Evolutionary conservation across 1,284 basidiomycete genomes (phyloP), one percentile per base, ranked within the genome.

Genomic region (Ceratobasidium sp.): DNA sequence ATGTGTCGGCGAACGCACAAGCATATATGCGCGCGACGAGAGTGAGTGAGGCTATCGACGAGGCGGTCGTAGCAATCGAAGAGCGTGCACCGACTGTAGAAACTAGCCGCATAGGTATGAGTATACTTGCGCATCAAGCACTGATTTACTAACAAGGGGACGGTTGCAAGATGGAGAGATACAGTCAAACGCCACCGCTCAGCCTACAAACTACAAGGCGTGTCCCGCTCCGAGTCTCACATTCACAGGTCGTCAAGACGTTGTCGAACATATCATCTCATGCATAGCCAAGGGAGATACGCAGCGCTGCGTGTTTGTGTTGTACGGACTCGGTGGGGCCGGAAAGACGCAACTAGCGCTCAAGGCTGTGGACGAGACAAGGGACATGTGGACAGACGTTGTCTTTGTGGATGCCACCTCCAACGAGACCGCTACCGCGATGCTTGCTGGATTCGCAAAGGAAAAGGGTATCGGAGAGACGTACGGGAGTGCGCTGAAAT

Each of bases 311-410:
- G 21, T 60, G 6, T 55, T 57, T 21, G 43, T 73, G 5, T n/a
- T 73, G 1, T 45, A 48, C 60, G 72, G 72, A 1, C 55, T 70
- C 18, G 52, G 52, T 28, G 64, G 72, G 5, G 21, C 18, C 3
- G 72, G 72, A 0, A 73, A 73, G 46, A 69, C 72, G 5, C 72
- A 73, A 30, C 18, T 73, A 2, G 62, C 58, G n/a, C 30, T 39
- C 21, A 46, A 46, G 21, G 59, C 30, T 14, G 53, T 57, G 6
- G 30, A 48, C 8, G 6, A 36, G n/a, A 32, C 30, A 8, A 32
- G 23, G 14, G 16, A 55, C 43, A 58, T 23, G 23, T 67, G 67
- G 26, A 12, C 10, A 30, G 32, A 67, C 32, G 26, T 67, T 2
- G 12, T 69, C 23, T 73, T 41, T 32, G 39, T 73, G 32, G 72